Base-by-base conservation (phyloP, 352 stramenopile genomes). In the Phytophthora sp. region DNA sequence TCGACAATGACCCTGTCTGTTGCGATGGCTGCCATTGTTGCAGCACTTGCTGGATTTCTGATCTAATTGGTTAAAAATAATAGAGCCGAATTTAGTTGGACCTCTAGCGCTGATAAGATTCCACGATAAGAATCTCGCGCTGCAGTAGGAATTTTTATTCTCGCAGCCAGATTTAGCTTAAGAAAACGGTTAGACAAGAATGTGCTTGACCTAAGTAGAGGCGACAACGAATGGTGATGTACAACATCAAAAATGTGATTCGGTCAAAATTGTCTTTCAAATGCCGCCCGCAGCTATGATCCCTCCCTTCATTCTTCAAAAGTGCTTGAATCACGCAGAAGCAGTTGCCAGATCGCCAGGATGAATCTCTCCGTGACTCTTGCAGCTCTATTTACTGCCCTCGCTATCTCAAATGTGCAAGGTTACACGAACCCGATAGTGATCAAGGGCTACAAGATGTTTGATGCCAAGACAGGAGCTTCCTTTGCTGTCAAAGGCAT, bases 401-500 rank as follows among this genome's bases (percentile, higher is more conserved):
- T 69, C n/a, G 52, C 59, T 30, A 24, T 16, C 7, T 47, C 33
- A n/a, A 65, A 62, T 18, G 46, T 66, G 13, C 30, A 69, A 21
- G 45, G 66, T 2, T 86, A 86, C 66, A 85, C 76, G 12, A 86
- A 85, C 50, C 82, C 82, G 20, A 76, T 90, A 63, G 63, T 72
- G 4, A 82, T 86, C 68, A 86, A 89, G 45, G 68, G 69, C 49
- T 84, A 86, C 66, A 86, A 82, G 49, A 89, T 94, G 65, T 96
- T 92, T 41, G 84, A 96, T 56, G 71, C 1, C 47, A 79, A 82
- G 29, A 94, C 82, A 4, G 84, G 83, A 20, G 69, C 84, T n/a
- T 77, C 88, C 29, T 92, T 96, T 60, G 61, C 71, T 11, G 79
- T 92, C 23, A 77, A 79, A 20, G 90, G 90, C 7, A 84, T 96